Percentiles rank a stretch among this genome's conserved stretches.
phyloP scores from a whole-genome alignment of 768 basidiomycete genomes.

The Dioszegia aurantiaca region DNA sequence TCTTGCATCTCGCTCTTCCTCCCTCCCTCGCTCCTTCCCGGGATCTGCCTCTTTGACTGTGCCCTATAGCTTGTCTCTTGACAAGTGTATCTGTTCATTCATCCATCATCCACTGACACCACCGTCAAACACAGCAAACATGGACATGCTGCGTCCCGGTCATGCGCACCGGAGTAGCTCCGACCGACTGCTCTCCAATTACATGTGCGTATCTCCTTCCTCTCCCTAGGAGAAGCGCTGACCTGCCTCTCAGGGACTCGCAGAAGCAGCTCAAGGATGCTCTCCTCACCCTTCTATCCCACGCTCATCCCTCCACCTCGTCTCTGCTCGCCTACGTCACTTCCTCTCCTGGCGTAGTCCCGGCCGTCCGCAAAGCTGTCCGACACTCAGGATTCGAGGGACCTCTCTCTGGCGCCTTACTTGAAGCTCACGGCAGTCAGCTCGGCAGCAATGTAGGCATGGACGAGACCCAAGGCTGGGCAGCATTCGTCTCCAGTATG shows the following conservation, averaged over 20 bases:
- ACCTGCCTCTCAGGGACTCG: constrained; percentile 36
- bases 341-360: constrained; percentile 49
- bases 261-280: constrained; percentile 48
- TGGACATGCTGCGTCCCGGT: constrained; percentile 48
- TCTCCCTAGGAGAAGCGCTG: not conserved
- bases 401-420: constrained; percentile 35
- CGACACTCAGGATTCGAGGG: constrained; percentile 52
- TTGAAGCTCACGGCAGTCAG: constrained; percentile 27
- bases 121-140: constrained; percentile 12
- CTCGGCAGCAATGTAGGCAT: constrained; percentile 18
- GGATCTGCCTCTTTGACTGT: not conserved
- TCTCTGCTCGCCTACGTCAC: constrained; percentile 52
- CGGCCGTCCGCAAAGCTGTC: constrained; percentile 44
- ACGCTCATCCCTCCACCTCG: constrained; percentile 51
- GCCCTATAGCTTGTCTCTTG: too few species aligned
- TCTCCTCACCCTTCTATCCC: constrained; percentile 49
- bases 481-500: constrained; percentile 43
- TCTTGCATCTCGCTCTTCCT: not conserved
- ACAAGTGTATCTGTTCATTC: not conserved
- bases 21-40: not conserved
- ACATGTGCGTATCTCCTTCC: constrained; percentile 35
- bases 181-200: constrained; percentile 50
- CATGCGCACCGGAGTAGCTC: constrained; percentile 50
- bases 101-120: not conserved
- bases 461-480: constrained; percentile 42